Percentiles rank a stretch among this genome's conserved stretches.
phyloP scores from a whole-genome alignment of 345 rosid genomes.

The Trapa incisa region DNA sequence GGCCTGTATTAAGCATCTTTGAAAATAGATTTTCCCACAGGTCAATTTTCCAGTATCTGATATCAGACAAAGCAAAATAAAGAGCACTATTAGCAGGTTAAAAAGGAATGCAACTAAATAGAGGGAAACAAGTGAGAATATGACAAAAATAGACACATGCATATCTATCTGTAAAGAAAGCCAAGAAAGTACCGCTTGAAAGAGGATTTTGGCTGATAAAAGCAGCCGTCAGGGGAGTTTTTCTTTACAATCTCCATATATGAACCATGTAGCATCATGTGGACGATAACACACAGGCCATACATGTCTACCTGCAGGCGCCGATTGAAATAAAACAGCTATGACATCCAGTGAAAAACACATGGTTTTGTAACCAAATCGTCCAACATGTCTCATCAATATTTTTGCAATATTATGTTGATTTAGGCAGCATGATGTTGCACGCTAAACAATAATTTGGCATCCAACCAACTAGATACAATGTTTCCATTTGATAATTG shows the following conservation, averaged over 20 bases:
- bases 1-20: conserved; percentile 45
- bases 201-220: conserved; percentile 49
- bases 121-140: too few species aligned
- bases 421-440: not conserved
- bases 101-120: not conserved
- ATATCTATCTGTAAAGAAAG: not conserved
- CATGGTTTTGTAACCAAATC: not conserved
- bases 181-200: conserved; percentile 43
- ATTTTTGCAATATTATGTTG: not conserved
- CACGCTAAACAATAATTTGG: not conserved
- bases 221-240: conserved; percentile 30
- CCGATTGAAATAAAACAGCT: conserved; percentile 5
- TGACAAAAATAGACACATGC: too few species aligned
- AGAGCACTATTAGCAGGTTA: not conserved
- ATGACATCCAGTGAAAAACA: not conserved
- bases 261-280: conserved; percentile 71
- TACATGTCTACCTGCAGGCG: conserved; percentile 63
- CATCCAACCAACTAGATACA: not conserved
- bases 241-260: conserved; percentile 63
- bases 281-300: conserved; percentile 70
- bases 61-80: not conserved
- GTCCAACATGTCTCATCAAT: not conserved
- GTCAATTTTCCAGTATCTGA: conserved; percentile 75
- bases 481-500: not conserved
- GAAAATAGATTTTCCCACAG: conserved; percentile 67